Percentiles rank a stretch among this genome's conserved stretches.
Evolutionary conservation across 2,329 filamentous ascomycete species (phyloP).

Genomic region (Phialophora chinensis): DNA sequence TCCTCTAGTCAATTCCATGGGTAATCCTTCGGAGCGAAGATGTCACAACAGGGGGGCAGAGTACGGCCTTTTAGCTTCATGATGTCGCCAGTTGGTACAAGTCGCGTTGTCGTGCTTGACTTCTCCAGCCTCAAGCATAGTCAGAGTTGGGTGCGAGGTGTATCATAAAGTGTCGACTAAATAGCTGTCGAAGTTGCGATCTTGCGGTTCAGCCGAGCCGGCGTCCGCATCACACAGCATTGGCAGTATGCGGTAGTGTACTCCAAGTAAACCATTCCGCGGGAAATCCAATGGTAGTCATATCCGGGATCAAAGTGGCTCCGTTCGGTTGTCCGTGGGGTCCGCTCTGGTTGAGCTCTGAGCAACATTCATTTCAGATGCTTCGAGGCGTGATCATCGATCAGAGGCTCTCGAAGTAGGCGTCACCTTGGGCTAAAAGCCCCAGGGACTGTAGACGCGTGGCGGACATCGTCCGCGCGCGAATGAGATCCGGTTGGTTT

Average conservation of each 20-base stretch:
- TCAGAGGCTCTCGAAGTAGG: neutral
- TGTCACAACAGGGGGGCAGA: neutral
- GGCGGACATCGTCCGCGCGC: neutral
- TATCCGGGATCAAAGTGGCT: neutral
- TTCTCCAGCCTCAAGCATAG: neutral
- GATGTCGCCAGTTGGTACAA: neutral
- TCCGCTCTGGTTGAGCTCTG: neutral
- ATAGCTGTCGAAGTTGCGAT: neutral
- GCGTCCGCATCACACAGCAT: neutral
- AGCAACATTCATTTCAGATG: constrained; percentile 19
- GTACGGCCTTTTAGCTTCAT: neutral
- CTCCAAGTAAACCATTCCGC: constrained; percentile 3
- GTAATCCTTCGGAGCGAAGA: neutral
- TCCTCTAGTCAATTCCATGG: neutral
- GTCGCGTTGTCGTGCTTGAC: neutral
- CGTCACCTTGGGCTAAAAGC: constrained; percentile 6
- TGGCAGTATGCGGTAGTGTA: constrained; percentile 6
- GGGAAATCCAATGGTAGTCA: neutral
- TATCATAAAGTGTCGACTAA: neutral
- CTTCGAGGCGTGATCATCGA: constrained; percentile 2
- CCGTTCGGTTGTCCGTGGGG: neutral
- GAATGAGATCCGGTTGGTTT: neutral
- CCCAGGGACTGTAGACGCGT: neutral
- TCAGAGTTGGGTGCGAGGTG: neutral
- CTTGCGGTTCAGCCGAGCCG: neutral